Base-by-base conservation (phyloP, 164 flowering plant species). In the Euptelea pleiosperma region DNA sequence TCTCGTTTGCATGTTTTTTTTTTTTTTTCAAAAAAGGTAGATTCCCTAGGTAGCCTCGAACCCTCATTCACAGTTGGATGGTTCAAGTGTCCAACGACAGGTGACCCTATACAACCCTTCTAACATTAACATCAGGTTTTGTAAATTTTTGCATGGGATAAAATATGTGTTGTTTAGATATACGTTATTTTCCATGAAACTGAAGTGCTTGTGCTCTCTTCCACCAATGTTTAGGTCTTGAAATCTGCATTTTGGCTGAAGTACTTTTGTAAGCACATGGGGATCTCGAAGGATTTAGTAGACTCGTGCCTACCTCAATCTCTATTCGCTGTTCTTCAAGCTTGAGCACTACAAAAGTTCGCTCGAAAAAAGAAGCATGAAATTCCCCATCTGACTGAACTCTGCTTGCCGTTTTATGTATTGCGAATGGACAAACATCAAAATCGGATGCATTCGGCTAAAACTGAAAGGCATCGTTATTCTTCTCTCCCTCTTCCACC, bases 191-290 rank as follows among this genome's bases (percentile, higher is more conserved):
- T 51, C 36, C 19, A 24, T 36, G 58, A 37, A 12, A 34, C 11
- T 19, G 19, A 37, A 22, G 2, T 30, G 19, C 15, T 55, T 10
- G 2, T 10, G 2, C 10, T 29, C 25, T 52, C 42, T n/a, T 52
- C 50, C 46, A n/a, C 18, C 42, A 35, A 51, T 44, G 43, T 62
- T 30, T 64, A 68, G 72, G 67, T 58, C 30, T 44, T 57, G 57
- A 68, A 63, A 42, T 36, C 63, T 3, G 57, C 58, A 44, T 63
- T 45, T 25, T 68, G 72, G 72, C 43, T 69, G 35, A 52, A 37
- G 60, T 64, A 59, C 36, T 69, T 69, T 24, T 69, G 73, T 44
- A 64, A 69, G 48, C 61, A 64, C 35, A 60, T 64, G 68, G 68
- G 36, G 26, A 25, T 64, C 46, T 39, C 68, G 0, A 60, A 60